phyloP scores from a whole-genome alignment of 2,329 filamentous ascomycete genomes.

The Penicillium sp. region DNA sequence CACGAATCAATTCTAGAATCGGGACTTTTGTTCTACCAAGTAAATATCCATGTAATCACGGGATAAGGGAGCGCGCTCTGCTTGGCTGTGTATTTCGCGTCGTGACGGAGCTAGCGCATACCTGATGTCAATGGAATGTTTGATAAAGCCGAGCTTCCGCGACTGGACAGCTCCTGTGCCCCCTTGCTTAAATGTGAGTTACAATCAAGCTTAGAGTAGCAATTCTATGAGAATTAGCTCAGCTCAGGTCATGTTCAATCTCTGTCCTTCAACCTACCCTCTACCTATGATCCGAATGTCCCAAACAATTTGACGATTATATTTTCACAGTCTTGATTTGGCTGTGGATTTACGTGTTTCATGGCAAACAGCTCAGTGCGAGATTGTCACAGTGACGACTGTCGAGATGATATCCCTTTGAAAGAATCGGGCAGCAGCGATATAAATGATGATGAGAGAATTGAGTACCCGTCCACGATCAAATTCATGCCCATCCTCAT shows the following conservation, averaged over 20 bases:
- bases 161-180: neutral
- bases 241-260: neutral
- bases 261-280: neutral
- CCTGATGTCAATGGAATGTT: constrained; percentile 4
- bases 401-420: constrained; percentile 21
- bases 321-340: neutral
- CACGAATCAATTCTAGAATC: neutral
- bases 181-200: constrained; percentile 11
- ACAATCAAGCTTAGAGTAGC: constrained; percentile 3
- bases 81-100: constrained; percentile 1
- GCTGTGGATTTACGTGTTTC: neutral
- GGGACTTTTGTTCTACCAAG: neutral
- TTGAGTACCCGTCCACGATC: constrained; percentile 33
- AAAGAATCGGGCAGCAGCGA: constrained; percentile 13
- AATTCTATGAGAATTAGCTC: neutral
- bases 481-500: constrained; percentile 36
- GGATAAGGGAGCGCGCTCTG: neutral
- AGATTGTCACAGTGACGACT: constrained; percentile 10
- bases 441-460: constrained; percentile 21
- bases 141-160: neutral
- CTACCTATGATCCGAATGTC: neutral
- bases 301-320: neutral
- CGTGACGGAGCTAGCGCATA: constrained; percentile 4
- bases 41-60: neutral
- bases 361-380: constrained; percentile 12